Percentiles rank a stretch among this genome's conserved stretches.
These are phyloP conservation scores for Candolleomyces eurysporus DNA, from an alignment of 768 basidiomycete genomes.

Conservation along the genomic window DNA sequence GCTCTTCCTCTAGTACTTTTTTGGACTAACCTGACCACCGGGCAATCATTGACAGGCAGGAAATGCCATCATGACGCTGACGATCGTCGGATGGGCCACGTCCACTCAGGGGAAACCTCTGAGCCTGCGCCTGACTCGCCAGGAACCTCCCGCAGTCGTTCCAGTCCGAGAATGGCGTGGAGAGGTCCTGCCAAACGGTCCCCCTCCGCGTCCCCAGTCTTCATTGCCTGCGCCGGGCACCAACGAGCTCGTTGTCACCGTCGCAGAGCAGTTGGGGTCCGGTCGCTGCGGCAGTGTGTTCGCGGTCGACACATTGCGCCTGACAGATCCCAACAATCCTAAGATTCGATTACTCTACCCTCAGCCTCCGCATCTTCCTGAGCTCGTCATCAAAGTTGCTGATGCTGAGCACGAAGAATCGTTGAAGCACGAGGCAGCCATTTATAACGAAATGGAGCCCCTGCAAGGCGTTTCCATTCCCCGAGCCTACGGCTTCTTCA, in stretches of 20 bases:
- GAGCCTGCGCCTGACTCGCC: slow-evolving; percentile 5
- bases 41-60: slow-evolving; percentile 8
- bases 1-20: background rate
- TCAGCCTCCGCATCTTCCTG: slow-evolving; percentile 12
- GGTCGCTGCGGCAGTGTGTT: slow-evolving; percentile 19
- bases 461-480: slow-evolving; percentile 22
- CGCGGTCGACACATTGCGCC: slow-evolving; percentile 7
- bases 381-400: slow-evolving; percentile 19
- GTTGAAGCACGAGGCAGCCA: slow-evolving; percentile 16
- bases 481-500: slow-evolving; percentile 19
- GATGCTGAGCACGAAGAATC: slow-evolving; percentile 11
- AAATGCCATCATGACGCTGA: slow-evolving; percentile 13
- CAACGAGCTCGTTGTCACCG: slow-evolving; percentile 11
- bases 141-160: slow-evolving; percentile 5
- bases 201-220: slow-evolving; percentile 17
- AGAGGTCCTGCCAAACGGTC: slow-evolving; percentile 16
- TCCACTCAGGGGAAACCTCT: slow-evolving; percentile 6
- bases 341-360: slow-evolving; percentile 1
- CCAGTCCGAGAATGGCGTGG: slow-evolving; percentile 13
- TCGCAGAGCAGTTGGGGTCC: slow-evolving; percentile 12
- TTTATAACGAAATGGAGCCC: slow-evolving; percentile 22
- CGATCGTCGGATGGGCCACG: slow-evolving; percentile 9
- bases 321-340: slow-evolving; percentile 6
- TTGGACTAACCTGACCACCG: background rate
- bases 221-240: slow-evolving; percentile 13